Evolutionary conservation across 768 basidiomycete genomes (phyloP).

Genomic region (Mycena rebaudengoi): DNA sequence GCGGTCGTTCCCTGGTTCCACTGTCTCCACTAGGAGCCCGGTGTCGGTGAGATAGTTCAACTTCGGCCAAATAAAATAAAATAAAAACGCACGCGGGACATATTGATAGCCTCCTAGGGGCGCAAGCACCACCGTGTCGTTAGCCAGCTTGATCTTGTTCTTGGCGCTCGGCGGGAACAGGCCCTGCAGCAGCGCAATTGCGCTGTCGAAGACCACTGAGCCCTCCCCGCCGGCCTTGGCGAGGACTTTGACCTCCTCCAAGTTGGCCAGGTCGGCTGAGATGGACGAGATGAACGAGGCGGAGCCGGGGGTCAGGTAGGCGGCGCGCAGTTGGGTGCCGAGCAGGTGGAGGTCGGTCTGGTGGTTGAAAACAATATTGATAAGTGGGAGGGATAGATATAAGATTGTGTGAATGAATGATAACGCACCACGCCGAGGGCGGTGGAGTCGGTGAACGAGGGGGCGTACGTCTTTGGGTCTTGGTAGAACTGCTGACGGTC

Average conservation of each 20-base stretch:
- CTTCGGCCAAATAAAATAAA: neutral
- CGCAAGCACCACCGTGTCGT: conserved; percentile 73
- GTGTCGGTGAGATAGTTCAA: neutral
- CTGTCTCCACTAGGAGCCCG: conserved; percentile 71
- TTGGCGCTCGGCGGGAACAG: conserved; percentile 81
- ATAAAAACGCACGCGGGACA: conserved; percentile 63
- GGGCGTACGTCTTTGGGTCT: conserved; percentile 73
- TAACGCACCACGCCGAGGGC: conserved; percentile 26
- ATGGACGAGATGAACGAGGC: conserved; percentile 75
- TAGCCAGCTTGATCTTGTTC: conserved; percentile 81
- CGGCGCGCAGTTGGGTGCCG: conserved; percentile 66
- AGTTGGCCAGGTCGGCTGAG: conserved; percentile 73
- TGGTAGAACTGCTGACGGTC: conserved; percentile 77
- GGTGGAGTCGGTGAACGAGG: conserved; percentile 38
- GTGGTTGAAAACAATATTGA: neutral
- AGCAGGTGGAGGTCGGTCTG: conserved; percentile 76
- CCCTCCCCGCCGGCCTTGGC: conserved; percentile 90
- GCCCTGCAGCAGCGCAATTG: conserved; percentile 86
- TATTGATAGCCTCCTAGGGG: conserved; percentile 90
- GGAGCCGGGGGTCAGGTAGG: conserved; percentile 72
- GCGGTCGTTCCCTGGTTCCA: conserved; percentile 84
- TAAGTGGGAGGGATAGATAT: neutral
- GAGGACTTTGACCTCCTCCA: conserved; percentile 75
- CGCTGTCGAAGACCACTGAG: conserved; percentile 84
- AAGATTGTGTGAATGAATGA: too few species aligned